Conservation (phyloP, 345 rosid species). For the Eucalyptus pauciflora region DNA sequence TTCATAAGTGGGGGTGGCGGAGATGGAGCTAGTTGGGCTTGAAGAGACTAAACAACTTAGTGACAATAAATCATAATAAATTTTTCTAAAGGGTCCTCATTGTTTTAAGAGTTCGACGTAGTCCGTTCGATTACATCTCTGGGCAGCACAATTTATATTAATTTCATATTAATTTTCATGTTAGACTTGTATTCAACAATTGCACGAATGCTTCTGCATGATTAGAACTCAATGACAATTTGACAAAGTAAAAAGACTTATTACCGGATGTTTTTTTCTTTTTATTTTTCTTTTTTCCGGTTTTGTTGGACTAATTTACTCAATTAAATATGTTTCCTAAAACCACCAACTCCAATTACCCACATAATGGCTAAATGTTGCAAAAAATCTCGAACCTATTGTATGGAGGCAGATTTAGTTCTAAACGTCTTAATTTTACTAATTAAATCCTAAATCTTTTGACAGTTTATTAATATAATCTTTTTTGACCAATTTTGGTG, state of each 20-base stretch:
- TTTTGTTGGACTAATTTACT: not conserved
- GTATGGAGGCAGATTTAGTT: fast-evolving
- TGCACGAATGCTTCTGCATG: no score
- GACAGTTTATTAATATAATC: not conserved
- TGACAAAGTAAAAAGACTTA: not conserved
- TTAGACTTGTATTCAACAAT: no score
- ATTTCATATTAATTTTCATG: no score
- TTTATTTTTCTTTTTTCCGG: not conserved
- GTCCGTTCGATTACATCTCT: no score
- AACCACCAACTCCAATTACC: not conserved
- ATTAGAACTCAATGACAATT: not conserved
- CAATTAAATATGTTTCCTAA: not conserved
- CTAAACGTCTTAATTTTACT: not conserved
- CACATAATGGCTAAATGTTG: not conserved
- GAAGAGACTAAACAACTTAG: no score
- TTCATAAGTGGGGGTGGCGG: no score
- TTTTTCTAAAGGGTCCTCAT: no score
- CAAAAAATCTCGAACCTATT: not conserved
- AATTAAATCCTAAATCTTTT: not conserved
- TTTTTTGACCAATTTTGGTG: not conserved
- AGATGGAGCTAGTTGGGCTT: no score
- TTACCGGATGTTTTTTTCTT: not conserved
- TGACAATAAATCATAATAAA: no score
- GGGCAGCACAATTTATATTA: no score
- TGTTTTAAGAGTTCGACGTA: no score